A percentile compares a stretch with the other conserved stretches of the same genome.
Conservation (phyloP, 495 filamentous ascomycete species). For the Neurospora sp. region DNA sequence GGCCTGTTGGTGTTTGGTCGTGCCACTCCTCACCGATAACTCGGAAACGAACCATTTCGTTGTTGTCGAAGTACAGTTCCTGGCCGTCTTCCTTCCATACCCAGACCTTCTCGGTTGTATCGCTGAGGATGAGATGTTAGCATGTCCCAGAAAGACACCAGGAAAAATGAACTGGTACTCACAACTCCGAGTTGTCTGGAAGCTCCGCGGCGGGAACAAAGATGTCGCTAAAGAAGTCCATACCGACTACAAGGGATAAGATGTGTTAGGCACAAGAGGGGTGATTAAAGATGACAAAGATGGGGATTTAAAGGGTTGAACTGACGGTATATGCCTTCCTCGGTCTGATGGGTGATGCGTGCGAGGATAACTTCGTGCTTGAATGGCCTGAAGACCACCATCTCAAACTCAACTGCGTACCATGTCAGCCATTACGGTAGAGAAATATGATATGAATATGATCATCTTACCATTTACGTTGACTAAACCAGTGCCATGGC, state of each 20-base stretch:
- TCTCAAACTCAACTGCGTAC: conserved; percentile 68
- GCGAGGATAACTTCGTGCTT: conserved; percentile 81
- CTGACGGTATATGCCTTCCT: conserved; percentile 66
- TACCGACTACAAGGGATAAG: conserved; percentile 43
- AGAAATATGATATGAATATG: neutral
- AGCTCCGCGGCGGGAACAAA: conserved; percentile 62
- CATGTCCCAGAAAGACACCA: neutral
- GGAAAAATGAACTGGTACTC: conserved; percentile 20
- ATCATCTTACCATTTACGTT: conserved; percentile 69
- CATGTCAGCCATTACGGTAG: conserved; percentile 1
- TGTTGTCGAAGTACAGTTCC: conserved; percentile 73
- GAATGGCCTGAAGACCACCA: conserved; percentile 92
- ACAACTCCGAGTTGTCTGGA: conserved; percentile 65
- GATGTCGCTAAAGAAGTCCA: conserved; percentile 89
- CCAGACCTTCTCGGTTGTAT: conserved; percentile 65
- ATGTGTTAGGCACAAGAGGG: neutral
- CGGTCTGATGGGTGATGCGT: conserved; percentile 59
- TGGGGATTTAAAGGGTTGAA: neutral
- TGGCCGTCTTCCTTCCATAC: conserved; percentile 66
- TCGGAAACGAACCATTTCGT: conserved; percentile 76
- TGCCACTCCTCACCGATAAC: conserved; percentile 79
- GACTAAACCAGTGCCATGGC: conserved; percentile 77
- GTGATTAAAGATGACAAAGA: neutral
- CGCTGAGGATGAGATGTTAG: conserved; percentile 28
- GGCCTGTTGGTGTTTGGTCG: conserved; percentile 68